Percentiles rank a stretch among this genome's conserved stretches.
These are phyloP conservation scores for Didymosphaeria variabile DNA, from an alignment of 2,329 filamentous ascomycete genomes.

Conservation along the genomic window DNA sequence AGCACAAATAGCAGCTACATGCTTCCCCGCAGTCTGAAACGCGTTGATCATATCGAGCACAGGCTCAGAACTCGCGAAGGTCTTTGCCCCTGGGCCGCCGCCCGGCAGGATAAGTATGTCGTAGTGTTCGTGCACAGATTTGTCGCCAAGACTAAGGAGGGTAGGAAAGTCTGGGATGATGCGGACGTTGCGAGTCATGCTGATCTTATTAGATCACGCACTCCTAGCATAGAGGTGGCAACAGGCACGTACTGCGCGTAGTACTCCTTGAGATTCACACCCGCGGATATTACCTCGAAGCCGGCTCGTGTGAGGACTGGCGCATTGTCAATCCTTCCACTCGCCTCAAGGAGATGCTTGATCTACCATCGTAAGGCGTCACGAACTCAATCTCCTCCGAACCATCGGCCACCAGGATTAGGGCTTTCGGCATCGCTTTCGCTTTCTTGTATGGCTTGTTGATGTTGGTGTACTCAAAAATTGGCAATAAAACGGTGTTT, in stretches of 20 bases:
- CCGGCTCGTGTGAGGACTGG: constrained; percentile 51
- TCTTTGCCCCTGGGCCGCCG: constrained; percentile 49
- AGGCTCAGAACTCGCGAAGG: constrained; percentile 34
- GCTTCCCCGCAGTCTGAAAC: constrained; percentile 43
- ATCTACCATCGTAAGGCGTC: constrained; percentile 51
- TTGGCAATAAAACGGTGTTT: no score
- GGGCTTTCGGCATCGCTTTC: constrained; percentile 42
- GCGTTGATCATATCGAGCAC: constrained; percentile 42
- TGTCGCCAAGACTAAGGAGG: constrained; percentile 25
- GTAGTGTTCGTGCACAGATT: constrained; percentile 28
- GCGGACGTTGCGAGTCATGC: constrained; percentile 49
- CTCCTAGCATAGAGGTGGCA: neutral
- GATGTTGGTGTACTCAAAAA: neutral
- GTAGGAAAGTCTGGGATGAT: constrained; percentile 47
- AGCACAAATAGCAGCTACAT: constrained; percentile 50
- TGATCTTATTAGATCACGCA: constrained; percentile 15
- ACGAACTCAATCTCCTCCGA: constrained; percentile 54
- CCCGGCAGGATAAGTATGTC: constrained; percentile 51
- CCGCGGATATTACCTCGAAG: constrained; percentile 47
- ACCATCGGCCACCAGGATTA: constrained; percentile 51
- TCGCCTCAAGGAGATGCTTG: neutral
- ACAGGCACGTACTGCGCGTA: constrained; percentile 40
- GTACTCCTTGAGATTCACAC: constrained; percentile 42
- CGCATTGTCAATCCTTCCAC: neutral
- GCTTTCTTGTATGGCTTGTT: neutral